Evolutionary conservation across 305 asterid species (phyloP).

Genomic region (Nicotiana rustica): DNA sequence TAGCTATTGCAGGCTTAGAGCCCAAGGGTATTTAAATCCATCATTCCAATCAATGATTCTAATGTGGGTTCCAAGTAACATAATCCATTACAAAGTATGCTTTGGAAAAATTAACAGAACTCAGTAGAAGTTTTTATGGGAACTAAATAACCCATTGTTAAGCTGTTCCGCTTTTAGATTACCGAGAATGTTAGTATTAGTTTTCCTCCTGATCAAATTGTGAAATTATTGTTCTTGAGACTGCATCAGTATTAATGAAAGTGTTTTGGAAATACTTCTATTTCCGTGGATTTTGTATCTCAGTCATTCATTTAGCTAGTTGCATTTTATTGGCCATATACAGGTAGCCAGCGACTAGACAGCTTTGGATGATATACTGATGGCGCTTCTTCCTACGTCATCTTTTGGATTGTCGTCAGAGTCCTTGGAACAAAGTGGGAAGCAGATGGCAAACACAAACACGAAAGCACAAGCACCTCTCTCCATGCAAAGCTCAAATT

Average conservation of each 20-base stretch:
- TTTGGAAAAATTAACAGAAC: not conserved
- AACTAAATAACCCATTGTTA: not conserved
- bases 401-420: conserved; percentile 45
- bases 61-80: not conserved
- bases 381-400: conserved; percentile 56
- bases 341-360: conserved; percentile 41
- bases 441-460: conserved; percentile 45
- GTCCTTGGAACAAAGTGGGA: conserved; percentile 46
- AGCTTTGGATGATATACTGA: conserved; percentile 35
- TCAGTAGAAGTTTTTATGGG: not conserved
- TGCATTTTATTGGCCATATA: conserved; percentile 25
- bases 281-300: conserved; percentile 26
- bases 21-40: not conserved
- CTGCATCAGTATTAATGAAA: not conserved
- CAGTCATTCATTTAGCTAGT: conserved; percentile 27
- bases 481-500: conserved; percentile 42
- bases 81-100: not conserved
- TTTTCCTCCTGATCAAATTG: not conserved
- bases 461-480: conserved; percentile 40
- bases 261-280: conserved; percentile 32
- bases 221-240: conserved; percentile 6
- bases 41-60: not conserved
- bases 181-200: not conserved
- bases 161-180: not conserved
- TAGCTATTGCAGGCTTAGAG: not conserved